phyloP scores from a whole-genome alignment of 2,329 filamentous ascomycete species.

The Fusarium sp. region DNA sequence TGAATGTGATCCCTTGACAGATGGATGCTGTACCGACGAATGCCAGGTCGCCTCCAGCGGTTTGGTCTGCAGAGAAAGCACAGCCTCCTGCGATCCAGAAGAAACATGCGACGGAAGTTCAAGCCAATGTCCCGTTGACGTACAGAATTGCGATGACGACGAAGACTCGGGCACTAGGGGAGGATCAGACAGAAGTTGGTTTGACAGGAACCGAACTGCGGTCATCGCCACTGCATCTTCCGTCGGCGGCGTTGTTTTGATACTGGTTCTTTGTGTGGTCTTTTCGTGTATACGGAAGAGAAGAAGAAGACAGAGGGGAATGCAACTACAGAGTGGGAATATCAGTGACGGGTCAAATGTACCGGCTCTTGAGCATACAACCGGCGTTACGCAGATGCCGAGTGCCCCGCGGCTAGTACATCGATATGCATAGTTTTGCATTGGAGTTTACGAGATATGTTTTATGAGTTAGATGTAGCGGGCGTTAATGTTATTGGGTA shows the following conservation, averaged over 20 bases:
- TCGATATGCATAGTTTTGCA: conserved; percentile 21
- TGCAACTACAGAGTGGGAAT: not conserved
- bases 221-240: conserved; percentile 28
- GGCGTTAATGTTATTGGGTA: not conserved
- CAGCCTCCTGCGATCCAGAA: conserved; percentile 13
- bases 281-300: conserved; percentile 12
- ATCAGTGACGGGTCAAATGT: conserved; percentile 6
- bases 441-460: not conserved
- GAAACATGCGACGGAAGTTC: conserved; percentile 29
- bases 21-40: conserved; percentile 29
- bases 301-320: not conserved
- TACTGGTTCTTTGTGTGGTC: not conserved
- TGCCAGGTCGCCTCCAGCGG: conserved; percentile 14
- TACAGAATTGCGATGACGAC: not conserved
- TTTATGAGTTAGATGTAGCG: not conserved
- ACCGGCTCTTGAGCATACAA: not conserved
- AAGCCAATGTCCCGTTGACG: conserved; percentile 21
- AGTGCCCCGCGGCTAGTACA: conserved; percentile 7
- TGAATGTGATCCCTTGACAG: conserved; percentile 17
- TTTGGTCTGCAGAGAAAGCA: conserved; percentile 15
- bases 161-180: not conserved
- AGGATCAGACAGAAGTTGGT: conserved; percentile 14
- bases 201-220: conserved; percentile 32
- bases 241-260: conserved; percentile 16
- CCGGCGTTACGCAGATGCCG: conserved; percentile 2